A percentile compares a stretch with the other conserved stretches of the same genome.
These are phyloP conservation scores for Suillus bovinus DNA, from an alignment of 768 basidiomycete genomes.

Conservation along the genomic window DNA sequence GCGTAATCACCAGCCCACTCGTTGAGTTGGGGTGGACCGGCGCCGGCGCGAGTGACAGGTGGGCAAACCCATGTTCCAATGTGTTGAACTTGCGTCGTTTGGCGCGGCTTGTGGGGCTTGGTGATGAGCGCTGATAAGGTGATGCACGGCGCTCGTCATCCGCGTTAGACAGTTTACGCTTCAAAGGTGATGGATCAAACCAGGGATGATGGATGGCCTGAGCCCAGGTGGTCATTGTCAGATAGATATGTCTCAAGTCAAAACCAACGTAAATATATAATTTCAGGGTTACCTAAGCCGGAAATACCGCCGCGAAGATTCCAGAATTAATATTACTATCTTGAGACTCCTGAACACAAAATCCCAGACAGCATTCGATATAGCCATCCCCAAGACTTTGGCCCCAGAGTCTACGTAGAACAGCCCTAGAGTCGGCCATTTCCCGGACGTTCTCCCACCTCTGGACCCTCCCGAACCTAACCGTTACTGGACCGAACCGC, in stretches of 20 bases:
- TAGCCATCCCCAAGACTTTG: too few relatives aligned
- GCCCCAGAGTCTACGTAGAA: too few relatives aligned
- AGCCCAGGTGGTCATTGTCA: slow-evolving; percentile 38
- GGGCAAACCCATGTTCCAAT: slow-evolving; percentile 59
- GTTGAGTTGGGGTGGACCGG: slow-evolving; percentile 1
- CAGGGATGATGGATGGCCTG: slow-evolving; percentile 44
- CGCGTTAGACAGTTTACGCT: slow-evolving; percentile 36
- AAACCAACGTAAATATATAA: neutral
- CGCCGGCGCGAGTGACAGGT: slow-evolving; percentile 38
- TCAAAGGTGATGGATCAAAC: slow-evolving; percentile 40
- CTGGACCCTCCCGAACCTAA: too few relatives aligned
- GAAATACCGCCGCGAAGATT: neutral
- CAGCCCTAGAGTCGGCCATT: too few relatives aligned
- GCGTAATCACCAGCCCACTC: slow-evolving; percentile 4
- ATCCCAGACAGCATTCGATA: too few relatives aligned
- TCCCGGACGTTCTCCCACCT: too few relatives aligned
- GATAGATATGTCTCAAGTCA: neutral
- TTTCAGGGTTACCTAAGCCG: neutral
- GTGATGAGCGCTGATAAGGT: slow-evolving; percentile 32
- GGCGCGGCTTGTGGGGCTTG: slow-evolving; percentile 41
- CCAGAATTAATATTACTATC: neutral
- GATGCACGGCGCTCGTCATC: slow-evolving; percentile 19
- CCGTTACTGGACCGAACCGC: too few relatives aligned
- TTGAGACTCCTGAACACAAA: too few relatives aligned
- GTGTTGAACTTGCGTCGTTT: slow-evolving; percentile 52